Evolutionary conservation across 1,284 basidiomycete species (phyloP).

Genomic region (Cutaneotrichosporon dermatis): DNA sequence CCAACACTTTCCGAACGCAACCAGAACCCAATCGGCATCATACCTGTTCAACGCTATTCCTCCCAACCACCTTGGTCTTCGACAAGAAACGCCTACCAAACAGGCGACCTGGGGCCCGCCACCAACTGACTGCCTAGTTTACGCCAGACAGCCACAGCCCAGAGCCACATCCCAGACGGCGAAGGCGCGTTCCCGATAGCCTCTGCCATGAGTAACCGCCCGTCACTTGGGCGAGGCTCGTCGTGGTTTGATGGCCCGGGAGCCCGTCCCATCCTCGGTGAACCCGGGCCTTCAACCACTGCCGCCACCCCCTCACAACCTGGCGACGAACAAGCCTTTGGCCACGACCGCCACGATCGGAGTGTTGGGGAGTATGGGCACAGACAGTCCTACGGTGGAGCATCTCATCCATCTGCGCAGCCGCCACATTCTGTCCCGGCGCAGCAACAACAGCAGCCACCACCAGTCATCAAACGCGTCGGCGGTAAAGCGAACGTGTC

Average conservation of each 20-base stretch:
- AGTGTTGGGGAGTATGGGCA: background rate
- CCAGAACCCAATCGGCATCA: too few relatives aligned
- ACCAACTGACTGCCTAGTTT: background rate
- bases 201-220: slow-evolving; percentile 5
- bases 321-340: background rate
- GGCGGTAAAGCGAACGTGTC: slow-evolving; percentile 36
- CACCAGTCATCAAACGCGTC: slow-evolving; percentile 20
- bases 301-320: background rate
- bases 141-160: background rate
- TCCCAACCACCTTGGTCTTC: too few relatives aligned
- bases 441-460: background rate
- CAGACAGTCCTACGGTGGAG: background rate
- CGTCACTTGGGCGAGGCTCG: slow-evolving; percentile 1
- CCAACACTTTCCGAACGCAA: too few relatives aligned
- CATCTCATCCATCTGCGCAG: background rate
- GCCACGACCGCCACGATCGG: background rate
- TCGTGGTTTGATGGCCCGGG: slow-evolving; percentile 25
- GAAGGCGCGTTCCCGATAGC: background rate
- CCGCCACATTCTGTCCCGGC: background rate
- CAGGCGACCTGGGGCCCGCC: background rate
- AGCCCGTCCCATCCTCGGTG: slow-evolving; percentile 22
- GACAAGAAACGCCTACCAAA: background rate
- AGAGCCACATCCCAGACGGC: background rate
- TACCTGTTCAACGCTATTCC: too few relatives aligned
- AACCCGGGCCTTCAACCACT: slow-evolving; percentile 10